Evolutionary conservation across 495 filamentous ascomycete species (phyloP), one percentile per base, ranked within the genome.

Genomic region (Penicillium ochrochloron): DNA sequence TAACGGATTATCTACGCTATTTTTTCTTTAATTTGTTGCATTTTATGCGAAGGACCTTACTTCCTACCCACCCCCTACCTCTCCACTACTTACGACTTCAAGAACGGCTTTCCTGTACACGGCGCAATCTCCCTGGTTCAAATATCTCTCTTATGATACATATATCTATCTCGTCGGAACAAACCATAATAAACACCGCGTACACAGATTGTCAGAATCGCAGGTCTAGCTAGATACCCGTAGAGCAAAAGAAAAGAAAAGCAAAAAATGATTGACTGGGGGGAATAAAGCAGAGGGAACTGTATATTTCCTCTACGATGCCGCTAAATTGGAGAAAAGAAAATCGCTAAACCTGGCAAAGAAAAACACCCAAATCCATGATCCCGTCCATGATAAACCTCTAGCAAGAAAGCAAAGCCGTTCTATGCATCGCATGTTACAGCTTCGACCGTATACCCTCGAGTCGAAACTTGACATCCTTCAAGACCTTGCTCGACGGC

Each of bases 381-480:
- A 25, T 14, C 12, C 44, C 19, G 29, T 37, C 6, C 44, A 33
- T 19, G 19, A 51, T 19, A 25, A 37, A 27, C 25, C 25, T 27
- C 25, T 23, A 41, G 57, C 34, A 56, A 31, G 10, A 10, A 19
- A 1, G 5, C 25, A 27, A 27, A 27, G 25, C 25, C 25, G 31
- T 33, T 33, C 19, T 37, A 39, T 17, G 31, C 19, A 23, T 1
- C 2, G 23, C 41, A 48, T 23, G 21, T 63, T 75, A 97, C 34
- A 95, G 78, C 75, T 92, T 96, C 7, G 90, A 93, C 66, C 92
- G 82, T 51, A 99, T 94, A 9, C 90, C 94, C 82, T 99, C 95
- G 44, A 99, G 79, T 66, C 95, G 84, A 74, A 96, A 99, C 73
- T 95, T 97, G 37, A 99, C 95, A 80, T 99, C 95, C 76, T 92